Evolutionary conservation across 73 alveolate species (phyloP).

Genomic region (Tetrahymena malaccensis): DNA sequence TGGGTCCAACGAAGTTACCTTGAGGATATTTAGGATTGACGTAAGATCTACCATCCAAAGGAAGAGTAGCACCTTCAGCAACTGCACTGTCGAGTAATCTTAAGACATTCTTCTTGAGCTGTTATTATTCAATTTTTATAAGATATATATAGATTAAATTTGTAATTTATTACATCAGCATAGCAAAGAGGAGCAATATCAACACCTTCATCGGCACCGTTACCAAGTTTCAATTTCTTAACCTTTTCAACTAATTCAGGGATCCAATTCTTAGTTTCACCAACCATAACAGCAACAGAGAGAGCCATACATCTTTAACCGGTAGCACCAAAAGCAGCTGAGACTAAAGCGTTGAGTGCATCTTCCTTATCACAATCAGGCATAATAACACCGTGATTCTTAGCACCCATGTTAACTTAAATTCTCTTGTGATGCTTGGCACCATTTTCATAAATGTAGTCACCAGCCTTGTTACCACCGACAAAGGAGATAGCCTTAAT

Average conservation of each 20-base stretch:
- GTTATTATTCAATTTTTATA: neutral
- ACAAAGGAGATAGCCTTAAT: constrained; percentile 87
- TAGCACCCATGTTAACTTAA: constrained; percentile 90
- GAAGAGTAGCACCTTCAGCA: constrained; percentile 76
- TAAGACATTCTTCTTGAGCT: constrained; percentile 22
- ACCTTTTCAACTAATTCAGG: constrained; percentile 73
- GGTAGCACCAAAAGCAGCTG: constrained; percentile 78
- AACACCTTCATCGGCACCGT: constrained; percentile 59
- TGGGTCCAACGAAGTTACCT: constrained; percentile 87
- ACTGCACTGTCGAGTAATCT: constrained; percentile 59
- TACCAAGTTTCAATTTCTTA: constrained; percentile 62
- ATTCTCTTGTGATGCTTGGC: constrained; percentile 82
- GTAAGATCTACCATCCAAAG: constrained; percentile 81
- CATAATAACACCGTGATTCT: constrained; percentile 84
- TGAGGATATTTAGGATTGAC: constrained; percentile 62
- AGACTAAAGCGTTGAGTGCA: constrained; percentile 57
- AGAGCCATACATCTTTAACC: constrained; percentile 97
- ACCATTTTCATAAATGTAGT: constrained; percentile 76
- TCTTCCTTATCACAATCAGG: constrained; percentile 92
- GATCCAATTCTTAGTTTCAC: constrained; percentile 72
- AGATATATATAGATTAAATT: neutral
- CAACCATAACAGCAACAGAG: constrained; percentile 86
- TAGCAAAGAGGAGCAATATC: constrained; percentile 87
- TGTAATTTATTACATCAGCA: constrained; percentile 31
- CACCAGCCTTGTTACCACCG: constrained; percentile 92